phyloP scores from a whole-genome alignment of 2,329 filamentous ascomycete species.

The Shiraia bambusicola region DNA sequence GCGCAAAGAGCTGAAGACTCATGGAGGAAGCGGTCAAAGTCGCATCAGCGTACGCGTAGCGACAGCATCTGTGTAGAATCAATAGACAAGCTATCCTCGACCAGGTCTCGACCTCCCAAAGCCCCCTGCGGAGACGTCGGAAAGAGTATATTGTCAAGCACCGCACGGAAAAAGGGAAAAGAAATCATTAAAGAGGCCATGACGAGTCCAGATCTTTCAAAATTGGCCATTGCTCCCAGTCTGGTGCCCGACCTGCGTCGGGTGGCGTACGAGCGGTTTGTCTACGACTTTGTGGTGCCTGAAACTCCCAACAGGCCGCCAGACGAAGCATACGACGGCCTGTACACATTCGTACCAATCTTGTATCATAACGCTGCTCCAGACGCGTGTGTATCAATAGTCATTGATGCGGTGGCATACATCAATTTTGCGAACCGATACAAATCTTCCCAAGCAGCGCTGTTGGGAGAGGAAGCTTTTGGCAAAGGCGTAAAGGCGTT shows the following conservation, averaged over 20 bases:
- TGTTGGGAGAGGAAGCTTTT: slow-evolving; percentile 25
- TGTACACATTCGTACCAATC: slow-evolving; percentile 31
- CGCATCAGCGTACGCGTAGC: slow-evolving; percentile 19
- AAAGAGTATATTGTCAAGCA: neutral
- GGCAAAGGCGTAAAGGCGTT: slow-evolving; percentile 25
- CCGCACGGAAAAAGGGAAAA: too few relatives aligned
- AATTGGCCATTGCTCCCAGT: slow-evolving; percentile 8
- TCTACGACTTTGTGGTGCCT: slow-evolving; percentile 35
- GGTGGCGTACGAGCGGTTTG: slow-evolving; percentile 33
- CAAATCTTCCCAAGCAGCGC: slow-evolving; percentile 24
- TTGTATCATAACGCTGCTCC: slow-evolving; percentile 23
- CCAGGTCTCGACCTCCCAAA: slow-evolving; percentile 5
- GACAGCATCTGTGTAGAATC: slow-evolving; percentile 9
- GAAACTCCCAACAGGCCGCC: slow-evolving; percentile 18
- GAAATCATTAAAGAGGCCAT: too few relatives aligned
- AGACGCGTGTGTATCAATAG: slow-evolving; percentile 25
- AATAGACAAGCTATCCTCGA: slow-evolving; percentile 7
- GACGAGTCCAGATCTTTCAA: neutral
- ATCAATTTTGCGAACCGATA: slow-evolving; percentile 32
- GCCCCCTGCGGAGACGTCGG: neutral
- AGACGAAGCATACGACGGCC: slow-evolving; percentile 22
- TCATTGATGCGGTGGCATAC: slow-evolving; percentile 30
- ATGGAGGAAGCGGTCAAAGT: slow-evolving; percentile 38
- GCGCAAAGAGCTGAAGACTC: slow-evolving; percentile 38
- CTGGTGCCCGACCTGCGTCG: slow-evolving; percentile 22